Percentiles rank a stretch among this genome's conserved stretches.
Evolutionary conservation across 768 basidiomycete genomes (phyloP).

Genomic region (Krasilnikovozyma curviuscula): DNA sequence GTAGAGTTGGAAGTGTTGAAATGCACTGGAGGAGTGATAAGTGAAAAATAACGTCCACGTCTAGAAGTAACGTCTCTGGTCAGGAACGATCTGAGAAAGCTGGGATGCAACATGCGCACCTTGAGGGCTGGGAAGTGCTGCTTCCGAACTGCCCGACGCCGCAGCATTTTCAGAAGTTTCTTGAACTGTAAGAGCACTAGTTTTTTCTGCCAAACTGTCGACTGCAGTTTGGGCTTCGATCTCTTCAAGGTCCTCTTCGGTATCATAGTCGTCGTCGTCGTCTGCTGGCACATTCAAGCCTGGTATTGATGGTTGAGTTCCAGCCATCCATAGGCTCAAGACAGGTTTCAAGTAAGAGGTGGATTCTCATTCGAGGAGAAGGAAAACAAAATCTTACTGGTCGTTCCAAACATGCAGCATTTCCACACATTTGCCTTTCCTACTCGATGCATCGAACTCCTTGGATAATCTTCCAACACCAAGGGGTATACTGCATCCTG

Average conservation of each 20-base stretch:
- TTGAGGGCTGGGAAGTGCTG: too few relatives aligned
- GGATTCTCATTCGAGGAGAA: background rate
- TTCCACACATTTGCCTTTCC: slow-evolving; percentile 59
- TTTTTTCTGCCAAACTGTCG: too few relatives aligned
- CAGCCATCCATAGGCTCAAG: slow-evolving; percentile 3
- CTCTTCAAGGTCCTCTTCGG: slow-evolving; percentile 4
- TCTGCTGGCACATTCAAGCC: slow-evolving; percentile 3
- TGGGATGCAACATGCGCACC: too few relatives aligned
- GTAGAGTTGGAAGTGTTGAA: slow-evolving; percentile 23
- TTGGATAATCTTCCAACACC: slow-evolving; percentile 50
- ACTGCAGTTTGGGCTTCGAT: too few relatives aligned
- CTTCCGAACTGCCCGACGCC: too few relatives aligned
- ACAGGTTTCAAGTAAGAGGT: background rate
- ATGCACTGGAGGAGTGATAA: slow-evolving; percentile 49
- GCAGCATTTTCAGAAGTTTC: too few relatives aligned
- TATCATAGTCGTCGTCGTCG: slow-evolving; percentile 1
- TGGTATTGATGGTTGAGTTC: background rate
- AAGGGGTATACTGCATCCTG: slow-evolving; percentile 40
- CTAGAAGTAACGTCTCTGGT: slow-evolving; percentile 26
- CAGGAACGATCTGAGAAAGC: too few relatives aligned
- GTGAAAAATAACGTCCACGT: slow-evolving; percentile 42
- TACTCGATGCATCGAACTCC: slow-evolving; percentile 31
- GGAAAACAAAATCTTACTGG: background rate
- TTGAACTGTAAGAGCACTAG: too few relatives aligned
- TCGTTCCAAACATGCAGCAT: slow-evolving; percentile 40